Evolutionary conservation across 1,284 basidiomycete species (phyloP), one percentile per base, ranked within the genome.

Genomic region (Porodaedalea pini): DNA sequence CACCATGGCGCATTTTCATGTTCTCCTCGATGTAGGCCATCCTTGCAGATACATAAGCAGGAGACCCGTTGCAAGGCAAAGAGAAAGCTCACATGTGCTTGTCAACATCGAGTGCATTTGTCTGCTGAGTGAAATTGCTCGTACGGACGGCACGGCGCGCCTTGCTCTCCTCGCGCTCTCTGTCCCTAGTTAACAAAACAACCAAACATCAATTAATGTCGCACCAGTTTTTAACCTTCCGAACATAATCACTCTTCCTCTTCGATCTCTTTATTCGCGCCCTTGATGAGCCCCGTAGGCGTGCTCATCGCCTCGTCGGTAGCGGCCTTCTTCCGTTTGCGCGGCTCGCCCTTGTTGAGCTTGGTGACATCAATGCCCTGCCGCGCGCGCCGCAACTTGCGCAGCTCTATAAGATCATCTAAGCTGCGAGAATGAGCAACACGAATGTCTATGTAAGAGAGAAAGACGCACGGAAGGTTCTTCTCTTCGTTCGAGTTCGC

Each of bases 21-120:
- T 98, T 97, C 66, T 90, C 84, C 68, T 98, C 96, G 57, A 98
- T 98, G 67, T 96, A 98, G 1, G 88, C 91, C 91, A 98, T 94
- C 95, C 94, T 97, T 66, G 45, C 25, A 13, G 23, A 51, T 36
- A 55, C 6, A 19, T 19, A 17, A 13, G 7, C 15, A n/a, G 47
- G 4, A 37, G 21, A 6, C 4, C 40, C 11, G 7, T 21, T 15
- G 31, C 7, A 21, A 8, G 17, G n/a, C 13, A 53, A 13, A 6
- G 48, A 41, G 25, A 15, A 37, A 25, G 70, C 89, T 45, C 59
- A 95, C 95, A 98, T 98, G 69, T 98, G 96, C 68, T 97, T 98
- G 74, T 99, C 95, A 4, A 98, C 94, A 67, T 98, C 95, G 10
- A 98, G 79, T 1, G 86, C 85, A 68, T 97, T 97, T 1, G 95